Percentiles rank a stretch among this genome's conserved stretches.
These are phyloP conservation scores for Solanum boliviense DNA, from an alignment of 257 asterid genomes.

Conservation along the genomic window DNA sequence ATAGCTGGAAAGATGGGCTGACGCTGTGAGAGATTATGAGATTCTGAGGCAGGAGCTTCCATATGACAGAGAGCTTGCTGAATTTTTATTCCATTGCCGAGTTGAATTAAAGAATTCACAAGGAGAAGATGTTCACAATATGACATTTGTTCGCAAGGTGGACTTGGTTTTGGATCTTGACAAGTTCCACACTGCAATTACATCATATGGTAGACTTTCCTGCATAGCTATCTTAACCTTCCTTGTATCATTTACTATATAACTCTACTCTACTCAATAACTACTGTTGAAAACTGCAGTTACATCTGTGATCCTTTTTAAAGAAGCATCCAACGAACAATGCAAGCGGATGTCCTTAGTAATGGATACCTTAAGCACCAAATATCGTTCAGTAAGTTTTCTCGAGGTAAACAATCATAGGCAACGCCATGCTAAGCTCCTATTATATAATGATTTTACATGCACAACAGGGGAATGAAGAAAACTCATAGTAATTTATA, in stretches of 20 bases:
- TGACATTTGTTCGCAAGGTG: slow-evolving; percentile 32
- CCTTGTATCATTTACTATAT: neutral
- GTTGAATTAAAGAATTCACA: slow-evolving; percentile 39
- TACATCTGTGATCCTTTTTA: slow-evolving; percentile 63
- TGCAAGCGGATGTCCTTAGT: slow-evolving; percentile 55
- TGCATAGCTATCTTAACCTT: slow-evolving; percentile 23
- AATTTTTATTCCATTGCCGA: slow-evolving; percentile 29
- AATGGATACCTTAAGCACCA: slow-evolving; percentile 51
- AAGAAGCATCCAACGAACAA: slow-evolving; percentile 29
- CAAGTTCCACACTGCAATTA: slow-evolving; percentile 67
- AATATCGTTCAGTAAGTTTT: slow-evolving; percentile 62
- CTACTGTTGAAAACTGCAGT: slow-evolving; percentile 33
- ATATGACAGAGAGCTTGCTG: slow-evolving; percentile 61
- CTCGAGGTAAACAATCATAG: slow-evolving; percentile 45
- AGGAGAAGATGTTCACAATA: slow-evolving; percentile 30
- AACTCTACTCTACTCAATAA: slow-evolving; percentile 5
- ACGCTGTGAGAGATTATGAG: slow-evolving; percentile 84
- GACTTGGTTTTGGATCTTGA: slow-evolving; percentile 56
- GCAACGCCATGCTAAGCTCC: no score
- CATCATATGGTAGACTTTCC: slow-evolving; percentile 37
- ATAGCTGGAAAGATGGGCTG: slow-evolving; percentile 81
- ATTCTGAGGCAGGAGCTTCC: slow-evolving; percentile 58
- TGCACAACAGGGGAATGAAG: no score
- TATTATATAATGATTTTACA: no score
- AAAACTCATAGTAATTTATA: neutral